Percentiles rank a stretch among this genome's conserved stretches.
These are phyloP conservation scores for Curvularia hawaiiensis DNA, from an alignment of 2,329 filamentous ascomycete genomes.

Conservation along the genomic window DNA sequence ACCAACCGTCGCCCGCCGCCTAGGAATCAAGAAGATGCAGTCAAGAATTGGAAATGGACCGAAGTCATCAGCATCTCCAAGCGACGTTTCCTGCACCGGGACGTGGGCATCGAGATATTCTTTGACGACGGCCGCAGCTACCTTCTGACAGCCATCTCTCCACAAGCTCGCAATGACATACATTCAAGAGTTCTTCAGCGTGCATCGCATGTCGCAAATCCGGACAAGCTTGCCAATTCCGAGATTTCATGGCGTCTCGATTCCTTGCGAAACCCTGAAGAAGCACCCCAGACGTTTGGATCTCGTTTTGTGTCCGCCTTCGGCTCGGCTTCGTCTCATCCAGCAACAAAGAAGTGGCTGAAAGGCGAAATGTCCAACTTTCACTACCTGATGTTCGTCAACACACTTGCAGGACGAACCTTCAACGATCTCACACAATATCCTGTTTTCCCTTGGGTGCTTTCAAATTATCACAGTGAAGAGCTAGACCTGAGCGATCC, in stretches of 20 bases:
- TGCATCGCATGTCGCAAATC: conserved; percentile 78
- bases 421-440: conserved; percentile 99
- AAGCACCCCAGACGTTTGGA: conserved; percentile 71
- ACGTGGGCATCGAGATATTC: conserved; percentile 96
- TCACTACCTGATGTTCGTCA: conserved; percentile 97
- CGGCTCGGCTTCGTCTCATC: conserved; percentile 79
- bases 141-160: conserved; percentile 81
- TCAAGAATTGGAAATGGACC: conserved; percentile 90
- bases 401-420: conserved; percentile 93
- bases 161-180: conserved; percentile 76
- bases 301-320: conserved; percentile 94
- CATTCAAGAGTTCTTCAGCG: conserved; percentile 76
- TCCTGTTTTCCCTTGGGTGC: conserved; percentile 95
- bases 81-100: conserved; percentile 89
- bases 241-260: conserved; percentile 95
- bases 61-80: conserved; percentile 97
- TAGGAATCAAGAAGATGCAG: conserved; percentile 65
- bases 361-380: conserved; percentile 97
- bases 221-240: conserved; percentile 71
- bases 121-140: conserved; percentile 97
- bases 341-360: conserved; percentile 87
- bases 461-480: conserved; percentile 94
- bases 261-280: conserved; percentile 72
- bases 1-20: conserved; percentile 48
- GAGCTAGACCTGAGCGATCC: conserved; percentile 87